phyloP scores from a whole-genome alignment of 805 yeast genomes.

The Pichia paraexigua region DNA sequence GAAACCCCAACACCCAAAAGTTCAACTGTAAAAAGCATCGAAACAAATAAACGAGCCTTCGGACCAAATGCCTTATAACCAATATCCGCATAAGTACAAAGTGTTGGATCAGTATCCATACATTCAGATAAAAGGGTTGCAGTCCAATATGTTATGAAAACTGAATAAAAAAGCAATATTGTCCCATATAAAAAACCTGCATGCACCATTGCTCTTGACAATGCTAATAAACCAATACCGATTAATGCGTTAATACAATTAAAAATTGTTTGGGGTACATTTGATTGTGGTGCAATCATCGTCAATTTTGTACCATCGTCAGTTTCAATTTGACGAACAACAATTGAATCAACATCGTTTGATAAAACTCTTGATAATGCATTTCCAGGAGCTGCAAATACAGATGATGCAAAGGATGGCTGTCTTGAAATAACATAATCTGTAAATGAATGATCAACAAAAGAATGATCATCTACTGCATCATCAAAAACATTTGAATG shows the following conservation, averaged over 20 bases:
- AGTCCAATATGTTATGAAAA: conserved; percentile 63
- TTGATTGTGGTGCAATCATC: conserved; percentile 72
- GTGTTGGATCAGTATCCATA: conserved; percentile 70
- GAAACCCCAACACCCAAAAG: conserved; percentile 77
- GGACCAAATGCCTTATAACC: conserved; percentile 83
- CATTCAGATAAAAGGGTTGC: conserved; percentile 68
- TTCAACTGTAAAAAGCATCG: conserved; percentile 68
- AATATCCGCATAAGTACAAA: conserved; percentile 82
- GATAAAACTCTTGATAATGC: conserved; percentile 16
- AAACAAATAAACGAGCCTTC: conserved; percentile 63
- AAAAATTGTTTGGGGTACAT: conserved; percentile 63
- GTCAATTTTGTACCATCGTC: conserved; percentile 63
- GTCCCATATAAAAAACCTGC: conserved; percentile 65
- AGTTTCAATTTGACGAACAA: conserved; percentile 51
- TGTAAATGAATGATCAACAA: conserved; percentile 28
- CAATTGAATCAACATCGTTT: conserved; percentile 23
- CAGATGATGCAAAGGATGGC: conserved; percentile 12
- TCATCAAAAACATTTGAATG: conserved; percentile 22
- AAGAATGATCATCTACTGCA: conserved; percentile 34
- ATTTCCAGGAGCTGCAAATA: conserved; percentile 9
- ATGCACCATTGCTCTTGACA: conserved; percentile 56
- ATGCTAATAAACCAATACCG: conserved; percentile 61
- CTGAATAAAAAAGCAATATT: conserved; percentile 50
- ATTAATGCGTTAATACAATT: conserved; percentile 59
- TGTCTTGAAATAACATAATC: conserved; percentile 21